A percentile compares a stretch with the other conserved stretches of the same genome.
These are phyloP conservation scores for Babesia caballi DNA, from an alignment of 169 alveolate genomes.

Conservation along the genomic window DNA sequence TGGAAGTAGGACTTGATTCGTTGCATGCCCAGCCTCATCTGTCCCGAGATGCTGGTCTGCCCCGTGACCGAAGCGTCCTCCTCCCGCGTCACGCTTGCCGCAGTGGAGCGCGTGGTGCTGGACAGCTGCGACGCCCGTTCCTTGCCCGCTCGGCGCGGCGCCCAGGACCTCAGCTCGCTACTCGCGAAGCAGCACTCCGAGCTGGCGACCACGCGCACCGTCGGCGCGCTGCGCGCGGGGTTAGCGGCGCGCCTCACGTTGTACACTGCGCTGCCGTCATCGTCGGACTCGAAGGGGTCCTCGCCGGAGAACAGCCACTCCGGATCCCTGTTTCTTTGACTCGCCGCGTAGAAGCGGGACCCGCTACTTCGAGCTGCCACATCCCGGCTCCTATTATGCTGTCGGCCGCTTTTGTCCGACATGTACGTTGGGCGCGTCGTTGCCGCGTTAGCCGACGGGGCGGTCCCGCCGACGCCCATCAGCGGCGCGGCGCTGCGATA, in stretches of 20 bases:
- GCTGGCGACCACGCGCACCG: neutral
- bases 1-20: neutral
- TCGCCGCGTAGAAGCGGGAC: too few species aligned
- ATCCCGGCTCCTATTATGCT: too few species aligned
- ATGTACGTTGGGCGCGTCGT: too few species aligned
- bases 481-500: too few species aligned
- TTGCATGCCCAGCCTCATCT: neutral
- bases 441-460: too few species aligned
- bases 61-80: neutral
- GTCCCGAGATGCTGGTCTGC: neutral
- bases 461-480: too few species aligned
- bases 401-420: too few species aligned
- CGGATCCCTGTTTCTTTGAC: too few species aligned
- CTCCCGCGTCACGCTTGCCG: neutral
- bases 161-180: neutral
- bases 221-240: neutral
- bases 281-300: conserved; percentile 9
- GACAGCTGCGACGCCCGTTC: neutral
- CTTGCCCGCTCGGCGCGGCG: neutral
- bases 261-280: neutral
- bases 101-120: neutral
- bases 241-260: neutral
- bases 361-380: too few species aligned
- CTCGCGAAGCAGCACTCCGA: conserved; percentile 25
- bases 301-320: neutral